Conservation (phyloP, 495 filamentous ascomycete species). For the Trichocladium uniseriatum region DNA sequence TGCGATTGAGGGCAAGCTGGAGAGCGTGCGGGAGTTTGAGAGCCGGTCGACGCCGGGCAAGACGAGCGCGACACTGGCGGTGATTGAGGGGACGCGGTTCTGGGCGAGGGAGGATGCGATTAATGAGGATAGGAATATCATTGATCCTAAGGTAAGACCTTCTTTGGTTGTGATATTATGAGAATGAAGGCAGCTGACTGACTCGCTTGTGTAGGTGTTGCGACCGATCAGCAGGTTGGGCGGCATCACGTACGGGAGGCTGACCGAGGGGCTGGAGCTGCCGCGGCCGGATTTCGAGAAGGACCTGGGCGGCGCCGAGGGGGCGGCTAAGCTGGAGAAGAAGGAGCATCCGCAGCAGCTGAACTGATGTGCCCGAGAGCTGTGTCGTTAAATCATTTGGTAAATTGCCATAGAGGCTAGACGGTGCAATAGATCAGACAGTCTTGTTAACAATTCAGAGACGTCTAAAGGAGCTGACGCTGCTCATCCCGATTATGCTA, state of each 20-base stretch:
- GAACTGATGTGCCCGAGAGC: not conserved
- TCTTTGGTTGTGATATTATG: not conserved
- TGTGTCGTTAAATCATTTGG: too few relatives aligned
- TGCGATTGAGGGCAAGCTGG: constrained; percentile 67
- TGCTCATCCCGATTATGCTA: too few relatives aligned
- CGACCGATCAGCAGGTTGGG: constrained; percentile 71
- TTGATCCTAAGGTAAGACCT: constrained; percentile 49
- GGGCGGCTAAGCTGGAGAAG: constrained; percentile 28
- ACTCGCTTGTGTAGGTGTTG: constrained; percentile 35
- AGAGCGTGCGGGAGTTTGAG: constrained; percentile 66
- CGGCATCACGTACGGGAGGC: constrained; percentile 72
- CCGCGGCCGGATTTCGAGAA: constrained; percentile 58
- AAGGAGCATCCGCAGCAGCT: constrained; percentile 11
- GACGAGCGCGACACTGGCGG: constrained; percentile 61
- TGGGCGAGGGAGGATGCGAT: constrained; percentile 87
- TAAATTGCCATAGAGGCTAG: too few relatives aligned
- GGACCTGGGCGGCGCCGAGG: constrained; percentile 34
- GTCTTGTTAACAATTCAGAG: too few relatives aligned
- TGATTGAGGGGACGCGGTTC: constrained; percentile 80
- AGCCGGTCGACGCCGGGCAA: constrained; percentile 57
- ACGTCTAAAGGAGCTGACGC: too few relatives aligned
- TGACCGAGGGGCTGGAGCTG: constrained; percentile 66
- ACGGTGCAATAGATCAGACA: too few relatives aligned
- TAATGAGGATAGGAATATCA: constrained; percentile 59
- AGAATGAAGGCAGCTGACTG: not conserved